Evolutionary conservation across 1,284 basidiomycete genomes (phyloP).

Genomic region (Taiwanofungus camphoratus): DNA sequence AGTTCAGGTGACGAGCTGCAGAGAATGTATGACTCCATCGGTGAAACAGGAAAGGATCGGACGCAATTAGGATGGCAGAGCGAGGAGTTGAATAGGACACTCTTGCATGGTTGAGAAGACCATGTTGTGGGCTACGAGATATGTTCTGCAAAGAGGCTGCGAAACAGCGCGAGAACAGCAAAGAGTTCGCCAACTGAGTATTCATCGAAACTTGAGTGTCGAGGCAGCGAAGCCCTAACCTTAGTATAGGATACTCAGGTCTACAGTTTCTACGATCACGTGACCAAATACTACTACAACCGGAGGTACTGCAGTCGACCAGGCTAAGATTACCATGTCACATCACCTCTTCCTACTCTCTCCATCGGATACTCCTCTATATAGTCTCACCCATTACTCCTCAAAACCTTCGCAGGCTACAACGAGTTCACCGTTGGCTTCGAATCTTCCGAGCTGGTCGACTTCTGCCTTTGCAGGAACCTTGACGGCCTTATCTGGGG

Average conservation of each 20-base stretch:
- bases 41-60: background rate
- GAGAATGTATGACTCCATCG: background rate
- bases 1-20: background rate
- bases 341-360: slow-evolving; percentile 79
- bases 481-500: slow-evolving; percentile 77
- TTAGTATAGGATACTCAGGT: background rate
- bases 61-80: no score
- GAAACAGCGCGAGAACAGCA: background rate
- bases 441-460: slow-evolving; percentile 80
- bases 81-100: no score
- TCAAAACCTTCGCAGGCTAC: slow-evolving; percentile 58
- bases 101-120: background rate
- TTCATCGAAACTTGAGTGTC: no score
- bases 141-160: background rate
- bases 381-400: slow-evolving; percentile 74
- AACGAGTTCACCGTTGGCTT: slow-evolving; percentile 56
- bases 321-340: slow-evolving; percentile 52
- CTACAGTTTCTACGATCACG: background rate
- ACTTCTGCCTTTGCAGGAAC: slow-evolving; percentile 83
- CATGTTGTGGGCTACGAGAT: background rate
- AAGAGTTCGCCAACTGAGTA: background rate
- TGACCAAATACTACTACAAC: background rate
- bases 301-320: background rate
- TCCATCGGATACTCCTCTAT: slow-evolving; percentile 77
- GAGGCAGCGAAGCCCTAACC: no score